Base-by-base conservation (phyloP, 805 yeast species). In the Candida odintsovae region DNA sequence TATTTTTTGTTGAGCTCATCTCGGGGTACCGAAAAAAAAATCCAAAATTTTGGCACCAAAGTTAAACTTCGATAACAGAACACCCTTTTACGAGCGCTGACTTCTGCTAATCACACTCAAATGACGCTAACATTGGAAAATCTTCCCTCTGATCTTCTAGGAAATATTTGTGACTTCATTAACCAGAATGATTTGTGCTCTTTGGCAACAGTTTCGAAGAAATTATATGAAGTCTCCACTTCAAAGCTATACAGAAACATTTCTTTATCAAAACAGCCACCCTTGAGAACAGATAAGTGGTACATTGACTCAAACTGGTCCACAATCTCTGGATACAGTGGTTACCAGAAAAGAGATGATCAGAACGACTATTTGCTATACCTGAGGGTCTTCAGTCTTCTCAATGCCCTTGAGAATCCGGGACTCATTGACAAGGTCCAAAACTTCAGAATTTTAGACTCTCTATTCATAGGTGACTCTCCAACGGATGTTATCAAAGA, bases 351-450 rank as follows among this genome's bases (percentile, higher is more conserved):
- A 38, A 61, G 64, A 11, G 49, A 45, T 0, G 66, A 67, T 35
- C 68, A 69, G 40, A 69, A 73, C 43, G 68, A 64, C 26, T 52
- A 68, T 40, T 57, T 72, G 18, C 57, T 68, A 11, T 52, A 61
- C 23, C 58, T 68, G 20, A 67, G 75, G 50, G 64, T 80, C 41
- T 66, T 66, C 35, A 16, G 20, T 4, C 36, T 33, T 16, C 20
- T 33, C 12, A 33, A 3, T n/a, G 9, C 36, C 11, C 13, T 33
- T 4, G 20, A 33, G 20, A 33, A 4, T 9, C 36, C 36, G 5
- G 61, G 72, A 3, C 57, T 81, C 37, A 41, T 67, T 12, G 68
- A 68, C 19, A 62, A 73, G 1, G 60, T 77, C 3, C 58, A 66
- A 37, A 61, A 66, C 25, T 53, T 77, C 3, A 56, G 56, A 0